A percentile compares a stretch with the other conserved stretches of the same genome.
Conservation (phyloP, 257 asterid genomes). For the Catharanthus roseus region DNA sequence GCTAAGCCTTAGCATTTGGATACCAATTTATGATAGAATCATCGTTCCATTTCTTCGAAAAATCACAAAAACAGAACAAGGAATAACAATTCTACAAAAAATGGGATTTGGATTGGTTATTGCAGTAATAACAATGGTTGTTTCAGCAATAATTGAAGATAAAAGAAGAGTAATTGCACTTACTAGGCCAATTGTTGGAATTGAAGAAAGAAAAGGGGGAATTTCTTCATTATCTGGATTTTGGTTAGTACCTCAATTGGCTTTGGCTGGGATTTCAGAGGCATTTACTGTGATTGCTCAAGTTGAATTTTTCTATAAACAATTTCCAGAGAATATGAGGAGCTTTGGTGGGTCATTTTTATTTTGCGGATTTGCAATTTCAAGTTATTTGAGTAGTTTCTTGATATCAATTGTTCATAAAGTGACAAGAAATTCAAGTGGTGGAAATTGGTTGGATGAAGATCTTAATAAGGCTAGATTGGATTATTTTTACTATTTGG, state of each 20-base stretch:
- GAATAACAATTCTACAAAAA: constrained; percentile 24
- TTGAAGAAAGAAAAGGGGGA: constrained; percentile 16
- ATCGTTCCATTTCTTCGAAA: constrained; percentile 18
- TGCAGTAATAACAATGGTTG: constrained; percentile 16
- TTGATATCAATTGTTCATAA: constrained; percentile 25
- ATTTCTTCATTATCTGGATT: constrained; percentile 26
- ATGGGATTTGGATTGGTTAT: constrained; percentile 22
- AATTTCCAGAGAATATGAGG: constrained; percentile 36
- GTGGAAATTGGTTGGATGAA: constrained; percentile 27
- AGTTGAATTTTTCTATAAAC: constrained; percentile 31
- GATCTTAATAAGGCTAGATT: constrained; percentile 31
- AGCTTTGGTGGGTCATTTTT: constrained; percentile 29
- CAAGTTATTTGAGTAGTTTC: constrained; percentile 22
- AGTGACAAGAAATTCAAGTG: constrained; percentile 16
- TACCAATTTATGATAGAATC: constrained; percentile 18
- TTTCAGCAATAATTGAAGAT: constrained; percentile 19
- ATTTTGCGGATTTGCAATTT: constrained; percentile 24
- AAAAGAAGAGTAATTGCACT: constrained; percentile 17
- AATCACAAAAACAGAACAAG: constrained; percentile 15
- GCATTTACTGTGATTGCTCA: constrained; percentile 26
- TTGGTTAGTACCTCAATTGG: constrained; percentile 29
- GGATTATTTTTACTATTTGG: constrained; percentile 27
- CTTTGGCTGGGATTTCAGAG: constrained; percentile 22
- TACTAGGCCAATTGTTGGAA: constrained; percentile 16
- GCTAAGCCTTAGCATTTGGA: constrained; percentile 21